Evolutionary conservation across 2,329 filamentous ascomycete genomes (phyloP).

Genomic region (Aspergillus ustus): DNA sequence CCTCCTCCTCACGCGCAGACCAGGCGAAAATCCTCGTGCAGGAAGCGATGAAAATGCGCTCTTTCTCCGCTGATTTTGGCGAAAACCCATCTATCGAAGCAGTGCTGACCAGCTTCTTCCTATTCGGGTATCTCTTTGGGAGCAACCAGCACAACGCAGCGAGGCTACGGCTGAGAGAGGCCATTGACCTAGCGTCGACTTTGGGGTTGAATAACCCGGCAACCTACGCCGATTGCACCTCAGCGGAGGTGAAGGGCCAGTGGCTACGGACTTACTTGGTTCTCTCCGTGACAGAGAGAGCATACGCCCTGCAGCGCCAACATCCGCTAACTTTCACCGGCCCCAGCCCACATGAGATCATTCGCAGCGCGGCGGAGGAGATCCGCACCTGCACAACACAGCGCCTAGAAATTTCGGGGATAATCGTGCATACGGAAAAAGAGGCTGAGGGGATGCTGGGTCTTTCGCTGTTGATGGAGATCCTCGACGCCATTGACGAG

Average conservation of each 20-base stretch:
- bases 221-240: constrained; percentile 40
- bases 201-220: constrained; percentile 46
- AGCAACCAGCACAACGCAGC: constrained; percentile 76
- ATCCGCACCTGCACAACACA: constrained; percentile 19
- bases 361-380: constrained; percentile 41
- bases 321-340: constrained; percentile 50
- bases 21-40: constrained; percentile 50
- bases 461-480: constrained; percentile 48
- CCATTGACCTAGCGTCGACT: constrained; percentile 51
- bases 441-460: constrained; percentile 50
- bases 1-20: constrained; percentile 38
- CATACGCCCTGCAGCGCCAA: constrained; percentile 36
- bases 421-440: constrained; percentile 50
- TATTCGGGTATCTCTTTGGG: constrained; percentile 73
- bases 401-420: constrained; percentile 35
- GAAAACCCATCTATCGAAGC: constrained; percentile 48
- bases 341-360: constrained; percentile 45
- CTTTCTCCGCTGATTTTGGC: constrained; percentile 44
- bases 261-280: constrained; percentile 43
- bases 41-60: constrained; percentile 50
- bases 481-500: constrained; percentile 51
- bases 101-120: constrained; percentile 72
- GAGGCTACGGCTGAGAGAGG: constrained; percentile 78
- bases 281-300: constrained; percentile 42
- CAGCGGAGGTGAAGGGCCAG: constrained; percentile 45